Percentiles rank a stretch among this genome's conserved stretches.
phyloP scores from a whole-genome alignment of 1,284 basidiomycete species.

The Pseudozyma sp. region DNA sequence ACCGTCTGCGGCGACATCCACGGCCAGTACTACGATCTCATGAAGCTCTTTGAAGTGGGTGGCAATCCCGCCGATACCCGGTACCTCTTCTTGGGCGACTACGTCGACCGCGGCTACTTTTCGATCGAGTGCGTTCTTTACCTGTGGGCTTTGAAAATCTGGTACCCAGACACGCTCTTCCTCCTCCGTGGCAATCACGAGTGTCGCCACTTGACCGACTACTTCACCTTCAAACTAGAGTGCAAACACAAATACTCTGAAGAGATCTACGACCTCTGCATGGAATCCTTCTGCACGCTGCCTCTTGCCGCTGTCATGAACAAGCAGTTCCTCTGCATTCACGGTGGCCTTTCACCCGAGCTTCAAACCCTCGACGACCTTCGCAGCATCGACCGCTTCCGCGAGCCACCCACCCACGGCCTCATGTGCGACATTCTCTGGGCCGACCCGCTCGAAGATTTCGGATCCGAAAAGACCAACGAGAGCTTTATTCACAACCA shows the following conservation, averaged over 20 bases:
- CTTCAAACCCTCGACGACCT: conserved; percentile 90
- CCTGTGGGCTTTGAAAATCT: conserved; percentile 68
- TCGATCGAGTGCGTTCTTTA: conserved; percentile 69
- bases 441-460: conserved; percentile 94
- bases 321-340: conserved; percentile 96
- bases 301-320: conserved; percentile 95
- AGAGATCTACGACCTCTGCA: conserved; percentile 68
- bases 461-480: conserved; percentile 86
- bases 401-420: conserved; percentile 91
- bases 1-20: conserved; percentile 73
- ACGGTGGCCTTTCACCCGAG: conserved; percentile 91
- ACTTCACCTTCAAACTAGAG: conserved; percentile 69
- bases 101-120: conserved; percentile 68
- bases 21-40: conserved; percentile 68
- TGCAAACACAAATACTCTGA: conserved; percentile 69
- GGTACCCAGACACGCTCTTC: conserved; percentile 68
- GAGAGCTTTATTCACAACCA: conserved; percentile 92
- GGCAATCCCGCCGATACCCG: conserved; percentile 68
- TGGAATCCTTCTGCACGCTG: conserved; percentile 87
- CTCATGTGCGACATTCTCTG: conserved; percentile 95
- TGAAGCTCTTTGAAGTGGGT: conserved; percentile 69
- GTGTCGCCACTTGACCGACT: conserved; percentile 68
- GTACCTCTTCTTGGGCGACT: conserved; percentile 68
- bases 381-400: conserved; percentile 89
- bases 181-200: conserved; percentile 69